Conservation (phyloP, 768 basidiomycete genomes). For the Kwoniella botswanensis region DNA sequence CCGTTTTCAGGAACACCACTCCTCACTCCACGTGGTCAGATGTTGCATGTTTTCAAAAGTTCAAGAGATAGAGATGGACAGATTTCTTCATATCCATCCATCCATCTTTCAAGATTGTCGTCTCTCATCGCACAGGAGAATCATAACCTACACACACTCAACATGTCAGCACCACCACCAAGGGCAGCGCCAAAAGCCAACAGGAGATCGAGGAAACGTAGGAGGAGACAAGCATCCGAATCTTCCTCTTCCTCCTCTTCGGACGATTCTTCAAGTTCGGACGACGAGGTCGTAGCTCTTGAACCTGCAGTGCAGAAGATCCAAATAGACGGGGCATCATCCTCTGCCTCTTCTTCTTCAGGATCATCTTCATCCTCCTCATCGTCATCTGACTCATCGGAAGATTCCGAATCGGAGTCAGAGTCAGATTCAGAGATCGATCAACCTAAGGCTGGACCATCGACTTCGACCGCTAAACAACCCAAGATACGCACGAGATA, state of each 20-base stretch:
- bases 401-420: slow-evolving; percentile 30
- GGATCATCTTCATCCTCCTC: slow-evolving; percentile 31
- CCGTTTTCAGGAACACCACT: background rate
- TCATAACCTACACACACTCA: background rate
- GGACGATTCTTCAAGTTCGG: slow-evolving; percentile 23
- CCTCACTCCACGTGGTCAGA: background rate
- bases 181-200: slow-evolving; percentile 21
- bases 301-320: slow-evolving; percentile 4
- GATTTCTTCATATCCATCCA: slow-evolving; percentile 8
- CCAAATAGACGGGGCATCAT: slow-evolving; percentile 28
- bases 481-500: slow-evolving; percentile 22
- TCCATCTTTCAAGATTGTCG: background rate
- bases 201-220: slow-evolving; percentile 22
- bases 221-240: slow-evolving; percentile 36
- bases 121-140: background rate
- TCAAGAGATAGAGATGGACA: background rate
- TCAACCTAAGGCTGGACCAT: slow-evolving; percentile 16
- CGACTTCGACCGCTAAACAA: slow-evolving; percentile 19
- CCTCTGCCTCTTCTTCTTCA: slow-evolving; percentile 22
- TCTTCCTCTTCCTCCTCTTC: slow-evolving; percentile 33
- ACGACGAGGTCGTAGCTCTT: slow-evolving; percentile 12
- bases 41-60: slow-evolving; percentile 5
- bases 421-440: slow-evolving; percentile 23
- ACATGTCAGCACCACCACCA: slow-evolving; percentile 20
- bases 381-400: slow-evolving; percentile 19